These are phyloP conservation scores for Microbotryum scabiosae DNA, from an alignment of 1,284 basidiomycete genomes.

Conservation along the genomic window DNA sequence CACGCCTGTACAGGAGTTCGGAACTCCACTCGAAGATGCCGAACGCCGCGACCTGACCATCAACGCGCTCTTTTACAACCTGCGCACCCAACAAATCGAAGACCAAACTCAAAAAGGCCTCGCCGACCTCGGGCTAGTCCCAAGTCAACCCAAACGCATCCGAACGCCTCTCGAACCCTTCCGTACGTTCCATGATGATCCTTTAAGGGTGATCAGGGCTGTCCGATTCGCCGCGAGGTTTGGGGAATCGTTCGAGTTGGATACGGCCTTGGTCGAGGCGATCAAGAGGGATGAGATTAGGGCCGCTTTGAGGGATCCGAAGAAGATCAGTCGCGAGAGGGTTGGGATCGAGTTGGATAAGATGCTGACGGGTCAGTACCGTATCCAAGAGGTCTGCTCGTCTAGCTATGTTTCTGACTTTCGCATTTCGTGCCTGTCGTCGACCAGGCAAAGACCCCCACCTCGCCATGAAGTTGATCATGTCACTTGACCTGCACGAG, in stretches of 20 bases:
- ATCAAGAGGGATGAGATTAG: slow-evolving; percentile 61
- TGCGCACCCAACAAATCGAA: slow-evolving; percentile 80
- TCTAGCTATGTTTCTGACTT: neutral
- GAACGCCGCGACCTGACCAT: slow-evolving; percentile 87
- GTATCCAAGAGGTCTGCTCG: too few species aligned
- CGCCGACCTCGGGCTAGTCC: slow-evolving; percentile 62
- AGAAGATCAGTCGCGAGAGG: slow-evolving; percentile 81
- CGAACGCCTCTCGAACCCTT: slow-evolving; percentile 80
- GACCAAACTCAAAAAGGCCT: slow-evolving; percentile 82
- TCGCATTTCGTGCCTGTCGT: neutral
- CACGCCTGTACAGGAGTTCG: slow-evolving; percentile 57
- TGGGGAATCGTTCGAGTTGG: slow-evolving; percentile 58
- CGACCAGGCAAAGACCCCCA: slow-evolving; percentile 61
- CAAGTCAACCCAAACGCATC: slow-evolving; percentile 43
- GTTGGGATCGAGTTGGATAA: slow-evolving; percentile 82
- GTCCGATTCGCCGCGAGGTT: slow-evolving; percentile 87
- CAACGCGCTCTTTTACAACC: slow-evolving; percentile 93
- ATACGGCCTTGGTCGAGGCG: slow-evolving; percentile 60
- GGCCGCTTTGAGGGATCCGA: slow-evolving; percentile 53
- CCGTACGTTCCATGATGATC: slow-evolving; percentile 91
- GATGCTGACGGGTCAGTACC: slow-evolving; percentile 66
- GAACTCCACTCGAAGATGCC: slow-evolving; percentile 88
- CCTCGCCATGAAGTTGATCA: slow-evolving; percentile 62
- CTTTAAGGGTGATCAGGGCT: slow-evolving; percentile 80
- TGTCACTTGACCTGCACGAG: slow-evolving; percentile 58